Percentiles rank a stretch among this genome's conserved stretches.
Conservation (phyloP, 805 yeast genomes). For the Pichia membranifaciens region DNA sequence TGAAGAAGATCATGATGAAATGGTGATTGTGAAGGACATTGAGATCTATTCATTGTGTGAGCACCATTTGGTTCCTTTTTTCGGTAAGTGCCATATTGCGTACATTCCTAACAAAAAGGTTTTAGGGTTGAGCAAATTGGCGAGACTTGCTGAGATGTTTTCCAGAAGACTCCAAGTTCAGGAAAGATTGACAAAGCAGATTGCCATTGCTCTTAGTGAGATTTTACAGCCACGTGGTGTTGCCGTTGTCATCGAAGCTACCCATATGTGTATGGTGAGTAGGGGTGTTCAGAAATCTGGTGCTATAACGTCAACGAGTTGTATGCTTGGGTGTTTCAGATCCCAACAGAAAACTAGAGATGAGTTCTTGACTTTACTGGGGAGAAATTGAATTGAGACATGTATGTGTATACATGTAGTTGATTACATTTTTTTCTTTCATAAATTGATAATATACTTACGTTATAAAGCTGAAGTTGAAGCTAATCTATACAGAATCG, state of each 20-base stretch:
- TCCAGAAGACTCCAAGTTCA: slow-evolving; percentile 96
- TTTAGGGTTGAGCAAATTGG: slow-evolving; percentile 86
- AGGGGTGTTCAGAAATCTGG: slow-evolving; percentile 97
- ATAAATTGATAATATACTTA: neutral
- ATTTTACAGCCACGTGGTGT: slow-evolving; percentile 93
- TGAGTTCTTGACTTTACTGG: slow-evolving; percentile 80
- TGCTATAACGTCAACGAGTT: slow-evolving; percentile 86
- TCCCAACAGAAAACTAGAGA: slow-evolving; percentile 93
- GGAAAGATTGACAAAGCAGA: slow-evolving; percentile 93
- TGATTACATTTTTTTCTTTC: neutral
- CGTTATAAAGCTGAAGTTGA: neutral
- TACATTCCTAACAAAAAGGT: slow-evolving; percentile 94
- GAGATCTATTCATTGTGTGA: slow-evolving; percentile 91
- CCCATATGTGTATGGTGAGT: slow-evolving; percentile 99
- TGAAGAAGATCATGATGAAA: slow-evolving; percentile 97
- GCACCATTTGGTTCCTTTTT: slow-evolving; percentile 96
- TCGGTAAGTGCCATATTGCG: slow-evolving; percentile 96
- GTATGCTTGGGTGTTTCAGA: slow-evolving; percentile 96
- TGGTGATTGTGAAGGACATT: slow-evolving; percentile 96
- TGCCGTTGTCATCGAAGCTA: slow-evolving; percentile 96
- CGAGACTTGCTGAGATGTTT: slow-evolving; percentile 95
- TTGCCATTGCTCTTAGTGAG: slow-evolving; percentile 91
- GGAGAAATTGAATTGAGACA: slow-evolving; percentile 38
- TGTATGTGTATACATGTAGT: no score
- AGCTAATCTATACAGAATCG: neutral